Evolutionary conservation across 2,329 filamentous ascomycete genomes (phyloP).

Genomic region (Cladosporium sp.): DNA sequence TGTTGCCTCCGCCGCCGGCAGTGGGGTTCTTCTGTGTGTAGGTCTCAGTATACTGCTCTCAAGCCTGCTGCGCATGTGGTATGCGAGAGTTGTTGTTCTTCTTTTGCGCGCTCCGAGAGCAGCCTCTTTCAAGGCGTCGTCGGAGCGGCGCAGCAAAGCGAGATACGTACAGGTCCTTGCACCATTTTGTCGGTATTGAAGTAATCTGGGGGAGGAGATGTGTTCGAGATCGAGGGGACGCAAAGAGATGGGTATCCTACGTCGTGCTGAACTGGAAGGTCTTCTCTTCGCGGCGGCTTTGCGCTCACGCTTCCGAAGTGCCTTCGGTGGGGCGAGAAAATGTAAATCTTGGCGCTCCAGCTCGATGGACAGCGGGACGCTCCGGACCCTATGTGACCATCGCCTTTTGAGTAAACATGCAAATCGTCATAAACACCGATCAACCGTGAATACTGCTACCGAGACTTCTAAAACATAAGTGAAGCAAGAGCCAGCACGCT

Average conservation of each 20-base stretch:
- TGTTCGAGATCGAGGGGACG: constrained; percentile 49
- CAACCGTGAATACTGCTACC: too few species aligned
- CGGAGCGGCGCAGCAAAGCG: constrained; percentile 89
- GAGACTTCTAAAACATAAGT: too few species aligned
- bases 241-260: constrained; percentile 93
- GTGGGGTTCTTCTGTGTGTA: constrained; percentile 58
- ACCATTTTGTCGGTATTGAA: constrained; percentile 67
- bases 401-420: neutral
- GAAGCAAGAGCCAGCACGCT: too few species aligned
- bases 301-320: neutral
- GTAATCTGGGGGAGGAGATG: constrained; percentile 32
- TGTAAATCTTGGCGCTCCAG: constrained; percentile 6
- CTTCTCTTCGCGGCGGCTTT: neutral
- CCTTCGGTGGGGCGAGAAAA: neutral
- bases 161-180: constrained; percentile 84
- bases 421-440: neutral
- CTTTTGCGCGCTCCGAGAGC: constrained; percentile 23
- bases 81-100: constrained; percentile 1
- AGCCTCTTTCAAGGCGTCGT: constrained; percentile 38
- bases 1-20: constrained; percentile 36
- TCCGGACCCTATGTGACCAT: neutral
- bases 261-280: constrained; percentile 44
- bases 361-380: neutral
- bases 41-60: constrained; percentile 31
- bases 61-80: constrained; percentile 78